A percentile compares a stretch with the other conserved stretches of the same genome.
Evolutionary conservation across 495 filamentous ascomycete species (phyloP).

Genomic region (Copromyces sp.): DNA sequence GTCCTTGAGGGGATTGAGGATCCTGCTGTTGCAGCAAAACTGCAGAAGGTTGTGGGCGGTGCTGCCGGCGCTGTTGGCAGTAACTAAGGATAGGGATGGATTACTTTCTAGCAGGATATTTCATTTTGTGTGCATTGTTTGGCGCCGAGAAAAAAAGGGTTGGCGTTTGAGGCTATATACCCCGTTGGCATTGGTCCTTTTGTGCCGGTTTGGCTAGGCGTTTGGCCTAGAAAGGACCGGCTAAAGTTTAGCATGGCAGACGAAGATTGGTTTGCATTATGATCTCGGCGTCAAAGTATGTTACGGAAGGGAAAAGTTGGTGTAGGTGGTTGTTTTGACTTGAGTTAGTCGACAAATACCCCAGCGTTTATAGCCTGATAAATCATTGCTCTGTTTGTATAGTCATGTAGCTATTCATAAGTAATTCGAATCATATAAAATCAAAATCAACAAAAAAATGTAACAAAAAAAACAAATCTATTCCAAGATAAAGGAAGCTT

Average conservation of each 20-base stretch:
- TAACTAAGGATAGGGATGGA: not conserved
- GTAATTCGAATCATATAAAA: not conserved
- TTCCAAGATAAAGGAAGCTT: not conserved
- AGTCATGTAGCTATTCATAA: not conserved
- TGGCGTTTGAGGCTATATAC: not conserved
- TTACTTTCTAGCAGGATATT: not conserved
- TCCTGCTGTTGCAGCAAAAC: not conserved
- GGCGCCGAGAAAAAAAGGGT: not conserved
- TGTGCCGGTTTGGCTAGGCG: not conserved
- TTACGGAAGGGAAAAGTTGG: not conserved
- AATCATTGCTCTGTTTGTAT: not conserved
- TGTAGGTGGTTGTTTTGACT: not conserved
- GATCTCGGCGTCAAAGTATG: not conserved
- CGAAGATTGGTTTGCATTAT: not conserved
- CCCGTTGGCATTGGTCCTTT: not conserved
- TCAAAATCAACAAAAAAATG: not conserved
- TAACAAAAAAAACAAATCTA: not conserved
- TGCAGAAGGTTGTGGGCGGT: not conserved
- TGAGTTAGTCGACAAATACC: not conserved
- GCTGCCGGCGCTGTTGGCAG: not conserved
- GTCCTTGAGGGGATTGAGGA: not conserved
- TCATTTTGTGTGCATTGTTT: not conserved
- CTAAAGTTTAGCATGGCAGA: not conserved
- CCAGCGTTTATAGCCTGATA: not conserved
- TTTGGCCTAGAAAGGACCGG: not conserved